These are phyloP conservation scores for Lachancea meyersii DNA, from an alignment of 805 yeast species.

Conservation along the genomic window DNA sequence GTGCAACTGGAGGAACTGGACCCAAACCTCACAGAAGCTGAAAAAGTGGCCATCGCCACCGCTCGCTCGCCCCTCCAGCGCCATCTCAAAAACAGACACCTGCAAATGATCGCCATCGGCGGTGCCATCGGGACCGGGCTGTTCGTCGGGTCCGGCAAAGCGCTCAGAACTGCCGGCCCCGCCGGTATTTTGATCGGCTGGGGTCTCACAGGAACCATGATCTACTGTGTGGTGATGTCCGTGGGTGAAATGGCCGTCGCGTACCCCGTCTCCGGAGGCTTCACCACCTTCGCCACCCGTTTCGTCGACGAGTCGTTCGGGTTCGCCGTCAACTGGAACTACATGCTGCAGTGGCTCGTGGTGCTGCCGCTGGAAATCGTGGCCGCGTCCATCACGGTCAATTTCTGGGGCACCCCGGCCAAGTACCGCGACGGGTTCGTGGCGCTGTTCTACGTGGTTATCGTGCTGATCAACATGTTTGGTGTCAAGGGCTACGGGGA, in stretches of 20 bases:
- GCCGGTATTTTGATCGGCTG: slow-evolving; percentile 54
- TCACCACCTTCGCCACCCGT: slow-evolving; percentile 53
- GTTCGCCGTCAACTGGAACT: slow-evolving; percentile 56
- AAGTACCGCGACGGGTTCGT: slow-evolving; percentile 46
- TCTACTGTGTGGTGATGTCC: slow-evolving; percentile 55
- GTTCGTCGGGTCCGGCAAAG: slow-evolving; percentile 63
- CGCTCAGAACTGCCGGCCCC: slow-evolving; percentile 61
- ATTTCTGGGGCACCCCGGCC: slow-evolving; percentile 42
- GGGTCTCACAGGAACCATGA: slow-evolving; percentile 47
- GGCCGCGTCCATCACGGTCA: slow-evolving; percentile 49
- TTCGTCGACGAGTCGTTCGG: slow-evolving; percentile 59
- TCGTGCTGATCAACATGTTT: slow-evolving; percentile 44
- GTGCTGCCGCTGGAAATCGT: slow-evolving; percentile 47
- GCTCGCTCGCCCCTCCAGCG: slow-evolving; percentile 55
- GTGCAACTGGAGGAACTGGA: slow-evolving; percentile 34
- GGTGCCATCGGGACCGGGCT: slow-evolving; percentile 74
- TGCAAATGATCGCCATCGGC: slow-evolving; percentile 64
- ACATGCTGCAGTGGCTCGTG: slow-evolving; percentile 47
- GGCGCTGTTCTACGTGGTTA: slow-evolving; percentile 44
- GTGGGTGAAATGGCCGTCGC: slow-evolving; percentile 55
- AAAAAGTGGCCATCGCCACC: slow-evolving; percentile 38
- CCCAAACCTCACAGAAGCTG: slow-evolving; percentile 38
- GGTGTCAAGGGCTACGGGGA: slow-evolving; percentile 53
- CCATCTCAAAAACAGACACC: slow-evolving; percentile 47
- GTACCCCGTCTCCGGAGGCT: slow-evolving; percentile 60